A percentile compares a stretch with the other conserved stretches of the same genome.
These are phyloP conservation scores for Neophaeococcomyces mojaviensis DNA, from an alignment of 2,329 filamentous ascomycete genomes.

Conservation along the genomic window DNA sequence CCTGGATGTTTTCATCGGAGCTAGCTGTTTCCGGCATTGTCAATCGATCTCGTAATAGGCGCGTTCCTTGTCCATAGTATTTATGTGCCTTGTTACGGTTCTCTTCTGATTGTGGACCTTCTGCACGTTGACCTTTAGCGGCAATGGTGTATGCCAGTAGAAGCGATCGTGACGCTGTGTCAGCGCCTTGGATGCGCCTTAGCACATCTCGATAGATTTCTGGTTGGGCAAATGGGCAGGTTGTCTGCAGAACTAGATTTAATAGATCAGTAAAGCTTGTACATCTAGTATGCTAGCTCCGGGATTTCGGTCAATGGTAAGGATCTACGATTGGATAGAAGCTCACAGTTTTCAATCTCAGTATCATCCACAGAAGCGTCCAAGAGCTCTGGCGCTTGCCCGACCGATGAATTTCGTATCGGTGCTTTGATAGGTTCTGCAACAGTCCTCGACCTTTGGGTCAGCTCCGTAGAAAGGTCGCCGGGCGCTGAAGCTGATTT, in stretches of 20 bases:
- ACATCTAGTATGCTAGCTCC: background rate
- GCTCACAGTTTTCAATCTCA: conserved; percentile 4
- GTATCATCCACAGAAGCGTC: background rate
- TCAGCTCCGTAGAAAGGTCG: background rate
- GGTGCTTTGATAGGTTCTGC: background rate
- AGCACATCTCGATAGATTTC: background rate
- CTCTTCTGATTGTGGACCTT: background rate
- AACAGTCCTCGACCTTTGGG: background rate
- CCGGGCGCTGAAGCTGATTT: background rate
- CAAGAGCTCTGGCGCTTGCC: background rate
- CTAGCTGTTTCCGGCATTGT: conserved; percentile 13
- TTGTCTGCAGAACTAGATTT: background rate
- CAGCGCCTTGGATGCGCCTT: background rate
- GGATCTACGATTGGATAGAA: background rate
- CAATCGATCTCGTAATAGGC: conserved; percentile 19
- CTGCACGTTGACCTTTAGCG: background rate
- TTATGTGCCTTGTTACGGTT: conserved; percentile 16
- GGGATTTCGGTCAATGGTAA: no score
- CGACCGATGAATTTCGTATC: background rate
- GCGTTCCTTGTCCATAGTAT: conserved; percentile 17
- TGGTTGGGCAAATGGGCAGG: background rate
- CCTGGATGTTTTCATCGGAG: conserved; percentile 19
- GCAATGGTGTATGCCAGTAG: background rate
- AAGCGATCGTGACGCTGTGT: background rate
- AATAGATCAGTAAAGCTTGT: background rate